Base-by-base conservation (phyloP, 2,329 filamentous ascomycete genomes). In the Paramyrothecium sp. region DNA sequence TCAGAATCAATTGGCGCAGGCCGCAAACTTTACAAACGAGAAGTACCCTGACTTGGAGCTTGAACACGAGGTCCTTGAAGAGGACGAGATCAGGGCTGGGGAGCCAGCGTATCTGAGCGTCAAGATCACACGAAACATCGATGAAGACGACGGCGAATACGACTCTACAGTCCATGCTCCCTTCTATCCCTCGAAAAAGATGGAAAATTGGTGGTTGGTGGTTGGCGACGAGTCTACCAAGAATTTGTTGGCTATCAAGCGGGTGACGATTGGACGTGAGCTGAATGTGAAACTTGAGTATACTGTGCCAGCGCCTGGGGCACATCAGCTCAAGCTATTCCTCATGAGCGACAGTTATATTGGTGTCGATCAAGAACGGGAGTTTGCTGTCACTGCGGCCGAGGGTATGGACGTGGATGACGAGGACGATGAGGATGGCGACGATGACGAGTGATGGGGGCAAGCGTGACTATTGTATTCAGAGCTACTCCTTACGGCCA, bases 171-270 rank as follows among this genome's bases (percentile, higher is more conserved):
- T 98, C 2, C 93, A 98, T 71, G 93, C 94, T 54, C 95, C 95
- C 0, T 99, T 98, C 81, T 99, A 95, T 71, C 93, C 95, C 1
- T 81, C 75, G 53, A 89, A 89, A 73, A 99, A 99, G 82, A 89
- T 91, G 79, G 95, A 99, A 81, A 97, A 95, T 71, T 99, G 93
- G 93, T 99, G 95, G 95, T 78, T 99, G 56, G 91, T 99, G 20
- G 91, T 99, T 34, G 94, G 93, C 30, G 93, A 98, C 66, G 92
- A 97, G 77, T 89, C 86, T 72, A 91, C 89, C 46, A 94, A 92
- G 79, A 93, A 83, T 61, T 79, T 99, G 60, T 80, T 98, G 57
- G 93, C 91, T 3, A 97, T 98, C 79, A 99, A 98, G 82, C 86
- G 94, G 65, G 89, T 99, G 59, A 96, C 93, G 1, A 89, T 99